These are phyloP conservation scores for Trichosporon ovoides DNA, from an alignment of 1,284 basidiomycete genomes.

Conservation along the genomic window DNA sequence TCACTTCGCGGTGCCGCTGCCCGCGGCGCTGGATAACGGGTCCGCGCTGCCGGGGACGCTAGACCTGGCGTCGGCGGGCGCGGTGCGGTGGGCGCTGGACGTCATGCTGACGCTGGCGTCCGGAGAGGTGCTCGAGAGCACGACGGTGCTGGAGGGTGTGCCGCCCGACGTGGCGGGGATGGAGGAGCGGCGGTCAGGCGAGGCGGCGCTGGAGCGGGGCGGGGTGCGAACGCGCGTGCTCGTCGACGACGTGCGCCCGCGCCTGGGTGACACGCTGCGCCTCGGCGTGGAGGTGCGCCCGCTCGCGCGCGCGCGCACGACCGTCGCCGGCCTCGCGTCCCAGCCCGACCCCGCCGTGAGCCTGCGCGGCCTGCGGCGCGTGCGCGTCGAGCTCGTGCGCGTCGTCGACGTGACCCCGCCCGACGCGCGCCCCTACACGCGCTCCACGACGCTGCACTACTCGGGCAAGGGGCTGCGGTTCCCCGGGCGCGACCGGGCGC, in stretches of 20 bases:
- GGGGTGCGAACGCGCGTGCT: constrained; percentile 34
- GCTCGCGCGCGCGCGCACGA: constrained; percentile 27
- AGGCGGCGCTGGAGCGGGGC: constrained; percentile 26
- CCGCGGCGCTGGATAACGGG: constrained; percentile 15
- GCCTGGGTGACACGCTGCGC: constrained; percentile 33
- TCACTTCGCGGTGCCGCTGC: constrained; percentile 37
- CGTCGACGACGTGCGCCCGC: constrained; percentile 28
- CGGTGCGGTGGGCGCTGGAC: constrained; percentile 30
- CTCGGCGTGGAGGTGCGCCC: constrained; percentile 41
- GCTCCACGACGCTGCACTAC: constrained; percentile 18
- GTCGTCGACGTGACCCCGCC: constrained; percentile 24
- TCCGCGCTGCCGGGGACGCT: constrained; percentile 36
- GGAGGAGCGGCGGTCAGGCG: constrained; percentile 7
- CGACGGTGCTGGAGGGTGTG: constrained; percentile 35
- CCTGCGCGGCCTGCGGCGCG: constrained; percentile 35
- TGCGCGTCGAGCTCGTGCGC: constrained; percentile 41
- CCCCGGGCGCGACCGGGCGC: constrained; percentile 28
- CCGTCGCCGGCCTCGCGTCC: constrained; percentile 27
- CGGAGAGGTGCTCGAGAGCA: constrained; percentile 26
- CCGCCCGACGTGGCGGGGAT: constrained; percentile 25
- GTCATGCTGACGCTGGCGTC: constrained; percentile 26
- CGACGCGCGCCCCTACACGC: constrained; percentile 2
- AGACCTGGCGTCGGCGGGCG: constrained; percentile 29
- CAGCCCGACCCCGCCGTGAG: constrained; percentile 34
- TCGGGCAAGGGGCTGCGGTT: constrained; percentile 47